Base-by-base conservation (phyloP, 2,329 filamentous ascomycete genomes). In the Exophiala xenobiotica region DNA sequence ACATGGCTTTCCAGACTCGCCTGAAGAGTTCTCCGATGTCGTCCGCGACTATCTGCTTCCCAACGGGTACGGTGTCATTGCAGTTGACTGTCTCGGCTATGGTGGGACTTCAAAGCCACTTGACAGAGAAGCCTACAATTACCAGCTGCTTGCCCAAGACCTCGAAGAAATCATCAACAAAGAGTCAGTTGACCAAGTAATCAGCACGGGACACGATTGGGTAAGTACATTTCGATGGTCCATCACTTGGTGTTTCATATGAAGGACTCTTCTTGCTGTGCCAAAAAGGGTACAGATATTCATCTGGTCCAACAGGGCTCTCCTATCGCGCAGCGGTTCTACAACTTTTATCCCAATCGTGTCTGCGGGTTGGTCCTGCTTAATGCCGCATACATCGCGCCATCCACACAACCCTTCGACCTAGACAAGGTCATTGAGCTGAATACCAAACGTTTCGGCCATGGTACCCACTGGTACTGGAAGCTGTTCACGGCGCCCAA, bases 1-100 rank as follows among this genome's bases (percentile, higher is more conserved):
- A 9, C 78, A 80, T 62, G 77, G 78, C 52, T 80, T 72, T 59
- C 77, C 78, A 3, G 75, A 78, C 54, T 63, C 68, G 24, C 72
- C 75, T 0, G 63, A 65, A 2, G 64, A 76, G 14, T 80, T 74
- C 74, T 43, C 45, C 26, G 60, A 67, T 6, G 65, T 68, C 24
- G 60, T 76, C 18, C 64, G 73, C 18, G 66, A 66, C 29, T 59
- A 70, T 24, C 64, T 78, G 6, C 65, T 71, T 14, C 57, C 68
- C 4, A 63, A 67, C 4, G 66, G 68, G 42, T 67, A 75, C 60
- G 68, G 72, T 22, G 65, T 73, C 46, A 59, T 74, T 16, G 65
- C 67, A 1, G 60, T 67, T 0, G 72, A 74, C 56, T 62, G 68
- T 14, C 65, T 75, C 5, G 72, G 72, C 29, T 70, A 68, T 41